phyloP scores from a whole-genome alignment of 2,329 filamentous ascomycete genomes.

The Fusarium sp. region DNA sequence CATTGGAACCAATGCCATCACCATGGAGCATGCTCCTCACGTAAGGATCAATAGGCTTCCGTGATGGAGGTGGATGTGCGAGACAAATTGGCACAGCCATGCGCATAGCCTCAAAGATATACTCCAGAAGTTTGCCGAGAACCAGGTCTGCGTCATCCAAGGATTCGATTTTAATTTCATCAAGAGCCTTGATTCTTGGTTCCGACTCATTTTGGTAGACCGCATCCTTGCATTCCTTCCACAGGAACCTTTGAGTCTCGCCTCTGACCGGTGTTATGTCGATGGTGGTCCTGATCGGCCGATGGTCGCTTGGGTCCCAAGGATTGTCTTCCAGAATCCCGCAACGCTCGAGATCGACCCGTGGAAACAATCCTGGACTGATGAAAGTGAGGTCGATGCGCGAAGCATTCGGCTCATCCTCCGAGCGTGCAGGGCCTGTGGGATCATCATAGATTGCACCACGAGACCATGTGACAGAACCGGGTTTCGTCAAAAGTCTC shows the following conservation, averaged over 20 bases:
- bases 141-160: too few species aligned
- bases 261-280: neutral
- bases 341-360: neutral
- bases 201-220: neutral
- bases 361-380: neutral
- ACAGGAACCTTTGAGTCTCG: neutral
- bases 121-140: too few species aligned
- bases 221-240: too few species aligned
- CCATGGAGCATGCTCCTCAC: neutral
- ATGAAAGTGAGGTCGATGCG: conserved; percentile 18
- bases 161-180: neutral
- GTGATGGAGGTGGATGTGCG: neutral
- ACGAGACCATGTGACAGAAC: conserved; percentile 1
- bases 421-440: too few species aligned
- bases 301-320: neutral
- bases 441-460: too few species aligned
- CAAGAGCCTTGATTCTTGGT: neutral
- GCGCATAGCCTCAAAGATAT: too few species aligned
- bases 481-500: neutral
- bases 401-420: neutral
- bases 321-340: neutral
- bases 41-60: neutral
- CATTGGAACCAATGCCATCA: neutral
- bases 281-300: neutral
- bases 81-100: neutral